Base-by-base conservation (phyloP, 371 early-diverging fungal species). In the Rhizopus delemar region DNA sequence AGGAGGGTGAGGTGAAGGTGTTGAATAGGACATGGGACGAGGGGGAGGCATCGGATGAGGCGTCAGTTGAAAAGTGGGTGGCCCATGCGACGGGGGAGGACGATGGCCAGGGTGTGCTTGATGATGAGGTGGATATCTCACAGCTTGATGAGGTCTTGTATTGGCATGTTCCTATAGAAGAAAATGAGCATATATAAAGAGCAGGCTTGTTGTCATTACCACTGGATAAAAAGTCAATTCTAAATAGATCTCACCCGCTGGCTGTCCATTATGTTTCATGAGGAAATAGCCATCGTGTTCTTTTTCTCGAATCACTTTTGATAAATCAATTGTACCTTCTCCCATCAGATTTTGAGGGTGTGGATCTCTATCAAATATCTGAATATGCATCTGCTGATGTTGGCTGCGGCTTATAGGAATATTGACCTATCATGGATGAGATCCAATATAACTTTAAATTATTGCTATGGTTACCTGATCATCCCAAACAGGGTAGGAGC, bases 181-280 rank as follows among this genome's bases (percentile, higher is more conserved):
- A 5, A 54, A 34, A 46, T 56, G 43, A 7, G 28, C 11, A 29
- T 29, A 62, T 12, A n/a, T 32, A 57, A 31, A 8, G 46, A 3
- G 7, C 2, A 32, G 46, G 11, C 31, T n/a, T 8, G 5, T 29
- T n/a, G 3, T 16, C 3, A 28, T 38, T 36, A 51, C 60, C 65
- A 64, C 57, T 15, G 63, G 48, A 57, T 70, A 73, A 57, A 75
- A 73, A 6, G 75, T 75, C 60, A 75, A 57, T 45, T 75, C 75
- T 32, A 75, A 41, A 41, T 59, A 70, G 29, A 75, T 63, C 41
- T 70, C 70, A 0, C 70, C 75, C n/a, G 62, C 16, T 45, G 46
- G 57, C 57, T 57, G 36, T 15, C 66, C 59, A 56, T 46, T 29
- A 22, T 29, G 36, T 9, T 41, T 51, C 29, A 75, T 45, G 35